These are phyloP conservation scores for Aureobasidium namibiae DNA, from an alignment of 2,329 filamentous ascomycete species.

Conservation along the genomic window DNA sequence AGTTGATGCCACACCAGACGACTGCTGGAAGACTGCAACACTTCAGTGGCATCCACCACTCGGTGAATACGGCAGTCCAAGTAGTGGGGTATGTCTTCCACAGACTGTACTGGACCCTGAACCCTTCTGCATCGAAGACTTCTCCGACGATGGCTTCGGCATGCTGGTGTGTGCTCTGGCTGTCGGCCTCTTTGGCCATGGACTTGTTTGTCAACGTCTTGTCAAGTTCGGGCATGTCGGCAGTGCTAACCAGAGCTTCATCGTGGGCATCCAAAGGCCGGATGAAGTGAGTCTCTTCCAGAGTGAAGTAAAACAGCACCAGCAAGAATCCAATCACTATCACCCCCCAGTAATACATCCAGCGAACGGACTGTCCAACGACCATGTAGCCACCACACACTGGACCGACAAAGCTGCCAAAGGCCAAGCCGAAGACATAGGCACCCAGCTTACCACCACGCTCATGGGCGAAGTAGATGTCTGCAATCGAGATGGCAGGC, in stretches of 20 bases:
- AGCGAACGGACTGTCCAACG: conserved; percentile 27
- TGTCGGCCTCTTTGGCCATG: background rate
- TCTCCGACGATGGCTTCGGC: conserved; percentile 10
- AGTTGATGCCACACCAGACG: conserved; percentile 15
- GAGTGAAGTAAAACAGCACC: conserved; percentile 26
- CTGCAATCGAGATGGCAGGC: conserved; percentile 14
- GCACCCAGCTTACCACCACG: conserved; percentile 9
- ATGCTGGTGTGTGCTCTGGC: background rate
- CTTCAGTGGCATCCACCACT: conserved; percentile 14
- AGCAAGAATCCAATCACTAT: conserved; percentile 26
- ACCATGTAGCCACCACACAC: conserved; percentile 35
- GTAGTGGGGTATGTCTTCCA: conserved; percentile 8
- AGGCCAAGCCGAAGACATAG: conserved; percentile 20
- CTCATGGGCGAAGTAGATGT: conserved; percentile 15
- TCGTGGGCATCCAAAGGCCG: conserved; percentile 6
- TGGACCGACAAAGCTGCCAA: conserved; percentile 31
- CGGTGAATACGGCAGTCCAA: conserved; percentile 6
- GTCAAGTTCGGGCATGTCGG: background rate
- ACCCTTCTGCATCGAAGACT: conserved; percentile 8
- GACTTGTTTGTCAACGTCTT: background rate
- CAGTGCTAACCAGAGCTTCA: background rate
- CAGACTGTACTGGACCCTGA: conserved; percentile 11
- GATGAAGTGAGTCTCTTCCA: conserved; percentile 28
- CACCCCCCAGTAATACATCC: conserved; percentile 28
- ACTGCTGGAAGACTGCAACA: conserved; percentile 8